Conservation (phyloP, 352 stramenopile species). For the Phytophthora litchii region DNA sequence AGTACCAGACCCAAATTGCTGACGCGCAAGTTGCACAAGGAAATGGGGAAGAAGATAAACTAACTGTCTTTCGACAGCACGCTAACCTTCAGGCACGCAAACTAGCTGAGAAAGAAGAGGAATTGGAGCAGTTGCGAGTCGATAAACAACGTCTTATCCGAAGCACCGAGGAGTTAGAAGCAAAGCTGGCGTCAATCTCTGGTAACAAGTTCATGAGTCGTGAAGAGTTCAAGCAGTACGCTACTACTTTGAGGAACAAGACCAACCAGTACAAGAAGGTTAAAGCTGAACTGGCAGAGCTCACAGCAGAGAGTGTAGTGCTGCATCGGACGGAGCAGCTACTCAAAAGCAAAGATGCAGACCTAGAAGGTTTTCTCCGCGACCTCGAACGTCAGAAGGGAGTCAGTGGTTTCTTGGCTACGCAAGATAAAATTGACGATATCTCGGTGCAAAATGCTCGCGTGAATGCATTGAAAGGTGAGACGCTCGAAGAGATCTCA, state of each 20-base stretch:
- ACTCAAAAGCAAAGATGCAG: constrained; percentile 83
- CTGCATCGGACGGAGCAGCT: constrained; percentile 92
- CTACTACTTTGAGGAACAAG: constrained; percentile 89
- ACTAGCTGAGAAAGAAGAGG: constrained; percentile 88
- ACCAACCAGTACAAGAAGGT: constrained; percentile 92
- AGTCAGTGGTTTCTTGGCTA: constrained; percentile 87
- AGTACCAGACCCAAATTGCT: constrained; percentile 74
- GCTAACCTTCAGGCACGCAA: constrained; percentile 89
- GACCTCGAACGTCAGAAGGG: constrained; percentile 87
- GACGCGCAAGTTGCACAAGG: constrained; percentile 61
- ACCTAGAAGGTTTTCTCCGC: constrained; percentile 86
- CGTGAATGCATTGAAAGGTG: constrained; percentile 91
- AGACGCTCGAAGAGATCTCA: constrained; percentile 95
- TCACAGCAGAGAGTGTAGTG: constrained; percentile 90
- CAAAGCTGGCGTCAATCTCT: constrained; percentile 50
- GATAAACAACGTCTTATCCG: constrained; percentile 67
- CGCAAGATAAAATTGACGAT: constrained; percentile 87
- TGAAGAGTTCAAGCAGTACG: constrained; percentile 92
- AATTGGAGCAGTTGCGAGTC: constrained; percentile 71
- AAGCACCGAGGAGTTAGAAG: constrained; percentile 78
- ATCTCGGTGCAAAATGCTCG: constrained; percentile 88
- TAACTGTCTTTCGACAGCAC: constrained; percentile 92
- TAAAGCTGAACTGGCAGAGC: constrained; percentile 85
- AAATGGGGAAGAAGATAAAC: constrained; percentile 80
- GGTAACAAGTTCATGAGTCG: constrained; percentile 84